These are phyloP conservation scores for Kwoniella sp. DNA, from an alignment of 768 basidiomycete species.

Conservation along the genomic window DNA sequence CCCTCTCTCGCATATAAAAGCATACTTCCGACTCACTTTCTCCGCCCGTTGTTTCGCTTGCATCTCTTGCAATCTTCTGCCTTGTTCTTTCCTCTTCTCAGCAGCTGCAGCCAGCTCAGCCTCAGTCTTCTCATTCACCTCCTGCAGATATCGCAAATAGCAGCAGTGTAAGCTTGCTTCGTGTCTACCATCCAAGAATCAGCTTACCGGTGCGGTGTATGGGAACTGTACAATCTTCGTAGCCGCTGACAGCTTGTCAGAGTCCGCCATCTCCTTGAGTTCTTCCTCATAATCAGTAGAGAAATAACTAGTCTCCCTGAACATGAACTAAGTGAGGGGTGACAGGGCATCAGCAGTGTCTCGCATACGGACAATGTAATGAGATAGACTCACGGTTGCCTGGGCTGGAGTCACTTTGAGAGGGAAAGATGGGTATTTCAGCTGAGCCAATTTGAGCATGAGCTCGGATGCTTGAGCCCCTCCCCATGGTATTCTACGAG, in stretches of 20 bases:
- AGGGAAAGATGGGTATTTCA: constrained; percentile 93
- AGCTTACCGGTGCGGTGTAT: constrained; percentile 60
- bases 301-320: constrained; percentile 82
- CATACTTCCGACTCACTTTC: constrained; percentile 62
- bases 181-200: background rate
- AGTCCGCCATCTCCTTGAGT: constrained; percentile 70
- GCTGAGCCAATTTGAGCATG: constrained; percentile 85
- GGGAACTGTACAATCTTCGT: constrained; percentile 88
- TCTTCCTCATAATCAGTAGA: constrained; percentile 71
- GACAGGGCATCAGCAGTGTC: background rate
- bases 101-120: constrained; percentile 78
- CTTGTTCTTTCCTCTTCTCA: constrained; percentile 83
- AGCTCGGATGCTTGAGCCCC: constrained; percentile 86
- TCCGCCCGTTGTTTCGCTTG: constrained; percentile 81
- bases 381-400: constrained; percentile 72
- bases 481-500: constrained; percentile 85
- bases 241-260: constrained; percentile 64
- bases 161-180: constrained; percentile 1
- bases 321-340: constrained; percentile 74
- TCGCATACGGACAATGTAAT: too few species aligned
- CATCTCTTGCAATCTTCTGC: constrained; percentile 83
- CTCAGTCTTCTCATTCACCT: constrained; percentile 80
- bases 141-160: constrained; percentile 33
- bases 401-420: constrained; percentile 76
- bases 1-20: background rate